Base-by-base conservation (phyloP, 805 yeast genomes). In the Candida vartiovaarae region DNA sequence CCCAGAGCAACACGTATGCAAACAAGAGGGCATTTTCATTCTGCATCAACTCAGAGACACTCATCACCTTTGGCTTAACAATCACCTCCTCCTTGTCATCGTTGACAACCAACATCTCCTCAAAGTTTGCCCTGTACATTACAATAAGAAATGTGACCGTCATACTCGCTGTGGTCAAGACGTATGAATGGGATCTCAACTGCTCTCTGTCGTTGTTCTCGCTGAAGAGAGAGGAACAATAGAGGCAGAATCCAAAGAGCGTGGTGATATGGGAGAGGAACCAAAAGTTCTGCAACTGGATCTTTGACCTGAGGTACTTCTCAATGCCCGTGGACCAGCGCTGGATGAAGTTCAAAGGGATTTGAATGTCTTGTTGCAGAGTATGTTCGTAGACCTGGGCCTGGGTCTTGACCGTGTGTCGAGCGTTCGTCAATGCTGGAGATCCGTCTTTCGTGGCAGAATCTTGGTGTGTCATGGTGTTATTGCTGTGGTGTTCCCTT, bases 1-100 rank as follows among this genome's bases (percentile, higher is more conserved):
- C 37, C 73, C 73, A 69, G 25, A 70, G 54, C n/a, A 57, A 47
- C 2, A 70, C 53, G 51, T 61, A 66, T 0, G 63, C 62, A 34
- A 69, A 54, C 37, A 70, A 44, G 34, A 66, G 71, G 0, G 68
- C 59, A 45, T 70, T 67, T 42, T 69, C 73, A n/a, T 71, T 63
- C 49, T 61, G 66, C 38, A 70, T 50, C 5, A 65, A 53, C 38
- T 63, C 66, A 7, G 71, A 59, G 20, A 68, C 47, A 9, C 61
- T 57, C 29, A 64, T 50, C 4, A 31, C 34, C 35, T 29, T 46
- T 7, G 49, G 40, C 35, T 41, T 46, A 3, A 48, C 39, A 10
- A 43, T 26, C 24, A 50, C 46, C 34, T 45, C 51, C 24, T 49
- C 48, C 15, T 42, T 43, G 11, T 41, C 44, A 7, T 49, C 55